These are phyloP conservation scores for Plasmodium fragile DNA, from an alignment of 169 alveolate genomes.

Conservation along the genomic window DNA sequence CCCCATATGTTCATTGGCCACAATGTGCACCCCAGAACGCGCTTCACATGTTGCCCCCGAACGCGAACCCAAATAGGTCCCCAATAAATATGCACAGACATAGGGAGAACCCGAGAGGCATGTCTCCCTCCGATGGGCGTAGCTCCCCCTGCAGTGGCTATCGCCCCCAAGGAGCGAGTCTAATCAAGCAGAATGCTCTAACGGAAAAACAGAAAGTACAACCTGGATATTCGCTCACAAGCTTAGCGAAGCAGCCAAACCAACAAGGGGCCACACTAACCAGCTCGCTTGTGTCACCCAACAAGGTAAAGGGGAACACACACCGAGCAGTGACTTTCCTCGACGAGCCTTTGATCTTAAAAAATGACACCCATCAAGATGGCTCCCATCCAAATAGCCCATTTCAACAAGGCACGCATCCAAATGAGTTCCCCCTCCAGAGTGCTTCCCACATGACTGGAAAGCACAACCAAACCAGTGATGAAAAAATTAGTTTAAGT, in stretches of 20 bases:
- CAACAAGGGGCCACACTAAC: background rate
- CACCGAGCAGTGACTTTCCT: conserved; percentile 1
- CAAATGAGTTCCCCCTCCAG: background rate
- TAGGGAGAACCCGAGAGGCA: background rate
- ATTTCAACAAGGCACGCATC: background rate
- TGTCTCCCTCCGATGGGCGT: background rate
- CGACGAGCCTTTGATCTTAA: background rate
- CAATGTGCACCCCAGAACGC: background rate
- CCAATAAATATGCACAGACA: background rate
- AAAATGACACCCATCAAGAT: background rate
- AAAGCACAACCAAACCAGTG: background rate
- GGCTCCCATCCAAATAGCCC: background rate
- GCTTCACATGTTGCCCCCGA: background rate
- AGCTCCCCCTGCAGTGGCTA: background rate
- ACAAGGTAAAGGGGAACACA: conserved; percentile 6
- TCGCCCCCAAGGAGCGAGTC: background rate
- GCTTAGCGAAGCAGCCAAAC: background rate
- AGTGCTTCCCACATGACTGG: background rate
- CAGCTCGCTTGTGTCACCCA: background rate
- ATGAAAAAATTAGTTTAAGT: background rate
- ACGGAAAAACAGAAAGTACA: background rate
- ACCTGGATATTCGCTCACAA: background rate
- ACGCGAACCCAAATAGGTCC: background rate
- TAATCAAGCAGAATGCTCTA: background rate
- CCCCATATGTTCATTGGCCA: background rate